phyloP scores from a whole-genome alignment of 2,329 filamentous ascomycete genomes.

The Trichophyton benhamiae region DNA sequence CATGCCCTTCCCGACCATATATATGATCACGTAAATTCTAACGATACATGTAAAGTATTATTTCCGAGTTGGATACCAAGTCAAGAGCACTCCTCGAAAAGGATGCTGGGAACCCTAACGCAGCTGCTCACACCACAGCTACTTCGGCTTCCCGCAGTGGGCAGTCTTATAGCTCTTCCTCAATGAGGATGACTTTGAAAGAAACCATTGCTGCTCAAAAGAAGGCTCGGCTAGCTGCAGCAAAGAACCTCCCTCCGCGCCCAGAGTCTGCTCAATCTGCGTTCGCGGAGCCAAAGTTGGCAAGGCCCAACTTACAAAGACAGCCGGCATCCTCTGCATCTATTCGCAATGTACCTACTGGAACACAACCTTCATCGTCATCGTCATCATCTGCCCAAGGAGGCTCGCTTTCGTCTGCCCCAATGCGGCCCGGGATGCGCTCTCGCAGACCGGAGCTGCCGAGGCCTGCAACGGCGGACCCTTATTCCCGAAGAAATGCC shows the following conservation, averaged over 20 bases:
- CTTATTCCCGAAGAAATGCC: conserved; percentile 31
- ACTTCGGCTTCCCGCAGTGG: conserved; percentile 4
- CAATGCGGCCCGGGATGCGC: conserved; percentile 39
- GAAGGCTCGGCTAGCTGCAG: conserved; percentile 38
- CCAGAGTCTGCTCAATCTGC: conserved; percentile 47
- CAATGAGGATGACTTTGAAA: conserved; percentile 53
- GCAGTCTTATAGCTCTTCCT: conserved; percentile 23
- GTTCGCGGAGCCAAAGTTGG: conserved; percentile 34
- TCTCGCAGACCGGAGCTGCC: conserved; percentile 27
- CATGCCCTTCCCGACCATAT: background rate
- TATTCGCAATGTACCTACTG: conserved; percentile 26
- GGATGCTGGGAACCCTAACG: conserved; percentile 59
- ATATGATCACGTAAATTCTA: background rate
- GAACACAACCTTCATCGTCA: conserved; percentile 24
- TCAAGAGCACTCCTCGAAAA: conserved; percentile 71
- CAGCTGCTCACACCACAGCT: conserved; percentile 4
- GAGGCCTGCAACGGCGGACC: conserved; percentile 43
- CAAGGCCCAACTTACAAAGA: conserved; percentile 23
- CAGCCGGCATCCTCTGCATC: conserved; percentile 24
- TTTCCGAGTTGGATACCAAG: conserved; percentile 63
- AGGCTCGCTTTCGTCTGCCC: conserved; percentile 43
- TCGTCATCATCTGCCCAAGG: conserved; percentile 11
- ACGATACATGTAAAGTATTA: conserved; percentile 46
- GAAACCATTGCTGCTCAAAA: conserved; percentile 79
- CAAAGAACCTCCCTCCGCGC: conserved; percentile 37